Percentiles rank a stretch among this genome's conserved stretches.
These are phyloP conservation scores for Beauveria sp. DNA, from an alignment of 2,329 filamentous ascomycete genomes.

Conservation along the genomic window DNA sequence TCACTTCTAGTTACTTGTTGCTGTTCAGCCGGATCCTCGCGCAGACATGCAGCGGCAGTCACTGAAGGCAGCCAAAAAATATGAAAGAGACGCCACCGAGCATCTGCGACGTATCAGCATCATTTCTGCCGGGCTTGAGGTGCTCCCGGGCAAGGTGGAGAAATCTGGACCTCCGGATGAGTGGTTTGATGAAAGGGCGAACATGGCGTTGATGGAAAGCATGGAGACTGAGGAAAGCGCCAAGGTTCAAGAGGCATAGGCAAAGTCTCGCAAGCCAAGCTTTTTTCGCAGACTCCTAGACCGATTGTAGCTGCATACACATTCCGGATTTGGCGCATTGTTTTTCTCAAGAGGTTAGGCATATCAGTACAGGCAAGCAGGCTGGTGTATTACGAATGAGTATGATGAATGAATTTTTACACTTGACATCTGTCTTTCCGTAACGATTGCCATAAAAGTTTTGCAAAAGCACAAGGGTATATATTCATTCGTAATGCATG, in stretches of 20 bases:
- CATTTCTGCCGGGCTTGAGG: conserved; percentile 65
- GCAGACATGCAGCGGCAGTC: conserved; percentile 62
- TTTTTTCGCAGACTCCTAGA: not conserved
- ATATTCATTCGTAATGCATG: no score
- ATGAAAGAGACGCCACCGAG: conserved; percentile 68
- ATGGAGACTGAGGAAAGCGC: not conserved
- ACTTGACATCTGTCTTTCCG: not conserved
- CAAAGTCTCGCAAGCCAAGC: not conserved
- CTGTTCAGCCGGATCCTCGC: conserved; percentile 59
- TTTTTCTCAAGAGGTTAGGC: not conserved
- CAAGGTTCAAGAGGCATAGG: not conserved
- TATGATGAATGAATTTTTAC: not conserved
- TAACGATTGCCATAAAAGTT: not conserved
- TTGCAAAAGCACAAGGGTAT: no score
- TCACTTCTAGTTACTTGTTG: conserved; percentile 56
- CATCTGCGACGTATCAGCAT: conserved; percentile 73
- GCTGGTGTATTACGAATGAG: not conserved
- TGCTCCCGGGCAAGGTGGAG: conserved; percentile 28
- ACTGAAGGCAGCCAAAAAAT: conserved; percentile 59
- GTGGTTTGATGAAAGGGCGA: conserved; percentile 26
- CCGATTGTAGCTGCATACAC: not conserved
- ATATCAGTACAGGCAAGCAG: not conserved
- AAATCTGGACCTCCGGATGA: conserved; percentile 20
- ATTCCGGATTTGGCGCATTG: not conserved
- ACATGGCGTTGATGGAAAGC: not conserved